phyloP scores from a whole-genome alignment of 495 filamentous ascomycete genomes.

The Tuber calosporum region DNA sequence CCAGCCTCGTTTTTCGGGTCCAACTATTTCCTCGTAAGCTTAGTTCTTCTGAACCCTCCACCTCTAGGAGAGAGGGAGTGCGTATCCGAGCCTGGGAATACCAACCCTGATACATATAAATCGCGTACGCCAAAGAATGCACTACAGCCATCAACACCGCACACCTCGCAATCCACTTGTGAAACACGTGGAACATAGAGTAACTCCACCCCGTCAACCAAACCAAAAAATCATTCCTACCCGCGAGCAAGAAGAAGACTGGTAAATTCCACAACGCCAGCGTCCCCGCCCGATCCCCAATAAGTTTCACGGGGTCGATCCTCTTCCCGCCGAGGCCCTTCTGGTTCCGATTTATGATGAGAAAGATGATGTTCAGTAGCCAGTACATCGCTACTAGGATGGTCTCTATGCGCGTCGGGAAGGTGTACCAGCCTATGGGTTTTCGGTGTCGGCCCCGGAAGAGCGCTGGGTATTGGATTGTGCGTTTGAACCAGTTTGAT shows the following conservation, averaged over 20 bases:
- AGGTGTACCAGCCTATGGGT: slow-evolving; percentile 38
- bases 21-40: slow-evolving; percentile 16
- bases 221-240: slow-evolving; percentile 53
- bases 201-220: slow-evolving; percentile 54
- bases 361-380: slow-evolving; percentile 36
- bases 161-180: slow-evolving; percentile 53
- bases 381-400: slow-evolving; percentile 34
- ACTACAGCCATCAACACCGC: slow-evolving; percentile 50
- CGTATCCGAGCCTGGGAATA: slow-evolving; percentile 5
- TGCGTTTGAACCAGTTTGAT: slow-evolving; percentile 23
- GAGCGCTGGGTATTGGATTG: slow-evolving; percentile 34
- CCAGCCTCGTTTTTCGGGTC: slow-evolving; percentile 29
- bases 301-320: slow-evolving; percentile 41
- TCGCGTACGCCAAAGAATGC: slow-evolving; percentile 44
- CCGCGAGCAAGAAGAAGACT: slow-evolving; percentile 50
- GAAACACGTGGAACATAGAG: slow-evolving; percentile 51
- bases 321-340: not conserved
- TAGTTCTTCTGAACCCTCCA: not conserved
- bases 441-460: slow-evolving; percentile 34
- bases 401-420: slow-evolving; percentile 37
- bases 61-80: not conserved
- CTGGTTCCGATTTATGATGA: slow-evolving; percentile 16
- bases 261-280: slow-evolving; percentile 51
- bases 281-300: slow-evolving; percentile 51
- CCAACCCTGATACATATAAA: slow-evolving; percentile 39